Conservation (phyloP, 2,329 filamentous ascomycete genomes). For the Leptographium flavum region DNA sequence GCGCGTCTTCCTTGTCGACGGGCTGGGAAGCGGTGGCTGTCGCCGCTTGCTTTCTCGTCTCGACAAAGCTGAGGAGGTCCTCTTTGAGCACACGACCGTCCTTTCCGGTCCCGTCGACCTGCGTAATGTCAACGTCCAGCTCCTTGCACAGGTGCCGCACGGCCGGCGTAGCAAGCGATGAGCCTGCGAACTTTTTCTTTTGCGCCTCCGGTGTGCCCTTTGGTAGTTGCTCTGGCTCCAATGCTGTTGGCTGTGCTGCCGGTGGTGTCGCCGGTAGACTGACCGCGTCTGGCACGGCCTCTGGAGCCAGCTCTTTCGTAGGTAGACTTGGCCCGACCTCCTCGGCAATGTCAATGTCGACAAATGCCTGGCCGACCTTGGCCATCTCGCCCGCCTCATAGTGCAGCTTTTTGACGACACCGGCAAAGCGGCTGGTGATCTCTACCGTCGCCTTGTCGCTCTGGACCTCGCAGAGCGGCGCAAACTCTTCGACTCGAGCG, state of each 20-base stretch:
- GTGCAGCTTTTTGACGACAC: slow-evolving; percentile 89
- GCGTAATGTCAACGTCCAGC: slow-evolving; percentile 59
- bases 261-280: not conserved
- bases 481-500: slow-evolving; percentile 93
- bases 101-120: slow-evolving; percentile 73
- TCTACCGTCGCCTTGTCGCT: slow-evolving; percentile 86
- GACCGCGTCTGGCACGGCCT: not conserved
- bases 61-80: slow-evolving; percentile 63
- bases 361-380: slow-evolving; percentile 82
- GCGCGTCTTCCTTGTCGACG: slow-evolving; percentile 17
- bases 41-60: slow-evolving; percentile 27
- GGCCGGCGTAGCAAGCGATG: slow-evolving; percentile 69
- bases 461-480: slow-evolving; percentile 93
- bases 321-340: slow-evolving; percentile 28
- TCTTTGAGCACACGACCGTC: slow-evolving; percentile 88
- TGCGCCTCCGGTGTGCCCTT: too few species aligned
- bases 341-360: slow-evolving; percentile 87
- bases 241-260: not conserved
- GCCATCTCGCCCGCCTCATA: slow-evolving; percentile 96
- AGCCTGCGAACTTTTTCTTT: slow-evolving; percentile 44
- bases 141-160: slow-evolving; percentile 81
- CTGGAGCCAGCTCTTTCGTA: not conserved
- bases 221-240: not conserved
- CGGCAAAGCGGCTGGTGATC: slow-evolving; percentile 91
- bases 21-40: slow-evolving; percentile 7